Base-by-base conservation (phyloP, 139 green algal genomes). In the Micromonas commoda region DNA sequence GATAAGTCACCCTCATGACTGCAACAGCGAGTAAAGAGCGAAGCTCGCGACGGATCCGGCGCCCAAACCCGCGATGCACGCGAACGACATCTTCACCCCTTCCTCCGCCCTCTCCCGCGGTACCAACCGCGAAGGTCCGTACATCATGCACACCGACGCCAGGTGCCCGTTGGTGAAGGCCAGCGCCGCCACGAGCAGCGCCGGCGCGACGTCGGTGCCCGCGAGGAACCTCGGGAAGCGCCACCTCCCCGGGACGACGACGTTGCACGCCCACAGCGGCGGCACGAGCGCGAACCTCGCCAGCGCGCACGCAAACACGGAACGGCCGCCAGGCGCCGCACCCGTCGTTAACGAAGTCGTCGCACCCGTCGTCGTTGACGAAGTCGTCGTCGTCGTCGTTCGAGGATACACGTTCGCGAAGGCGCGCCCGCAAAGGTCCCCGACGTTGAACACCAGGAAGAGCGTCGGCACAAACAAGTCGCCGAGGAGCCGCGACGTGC, bases 391-490 rank as follows among this genome's bases (percentile, higher is more conserved):
- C n/a, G n/a, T n/a, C n/a, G n/a, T n/a, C 38, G 16, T 77, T 35
- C 34, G 63, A 29, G 37, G 39, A 35, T 38, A 24, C 37, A 66
- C 37, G 37, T 21, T 21, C 19, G 70, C 70, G 13, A 64, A 67
- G 19, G 23, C 19, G 2, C 71, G 71, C 23, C 71, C 71, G 26
- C 38, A 19, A 28, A 68, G 21, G 38, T 78, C 71, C 21, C 71
- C 39, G 19, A 68, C 24, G 45, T 78, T 78, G 71, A 68, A 68
- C n/a, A 78, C 51, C 4, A 78, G 28, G 51, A 78, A 78, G 9
- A 78, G 31, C 29, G 28, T 54, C 13, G 71, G 53, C 9, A 52
- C 28, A n/a, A 61, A 78, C 31, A 69, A 24, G 1, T 68, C 52
- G 54, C 71, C 71, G 5, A 4, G 29, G n/a, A 37, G 19, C 5